Evolutionary conservation across 1,284 basidiomycete species (phyloP).

Genomic region (Bjerkandera adusta): DNA sequence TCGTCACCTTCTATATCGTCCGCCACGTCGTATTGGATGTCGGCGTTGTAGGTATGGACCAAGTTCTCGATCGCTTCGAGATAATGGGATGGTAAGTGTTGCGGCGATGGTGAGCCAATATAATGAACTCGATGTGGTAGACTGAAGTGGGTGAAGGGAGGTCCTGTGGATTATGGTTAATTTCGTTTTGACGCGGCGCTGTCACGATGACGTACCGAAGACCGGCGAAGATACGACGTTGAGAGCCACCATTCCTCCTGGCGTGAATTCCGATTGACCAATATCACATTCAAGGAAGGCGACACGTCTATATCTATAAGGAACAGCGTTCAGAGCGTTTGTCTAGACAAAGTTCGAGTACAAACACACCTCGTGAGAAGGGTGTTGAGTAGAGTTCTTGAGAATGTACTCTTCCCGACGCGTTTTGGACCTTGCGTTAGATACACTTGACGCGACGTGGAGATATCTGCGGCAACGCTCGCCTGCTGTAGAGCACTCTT

Average conservation of each 20-base stretch:
- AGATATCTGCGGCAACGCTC: background rate
- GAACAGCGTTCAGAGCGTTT: background rate
- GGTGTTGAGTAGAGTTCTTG: conserved; percentile 72
- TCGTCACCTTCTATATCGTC: conserved; percentile 18
- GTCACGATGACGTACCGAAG: conserved; percentile 52
- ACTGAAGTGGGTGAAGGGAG: conserved; percentile 80
- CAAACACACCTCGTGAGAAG: conserved; percentile 52
- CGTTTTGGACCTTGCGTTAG: conserved; percentile 86
- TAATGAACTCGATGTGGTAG: conserved; percentile 79
- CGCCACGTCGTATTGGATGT: conserved; percentile 54
- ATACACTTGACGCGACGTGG: conserved; percentile 30
- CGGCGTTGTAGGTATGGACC: conserved; percentile 68
- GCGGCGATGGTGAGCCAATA: conserved; percentile 79
- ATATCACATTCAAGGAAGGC: conserved; percentile 92
- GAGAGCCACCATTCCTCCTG: conserved; percentile 82
- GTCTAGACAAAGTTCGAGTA: background rate
- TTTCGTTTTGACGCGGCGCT: too few species aligned
- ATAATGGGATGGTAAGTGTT: conserved; percentile 80
- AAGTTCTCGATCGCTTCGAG: conserved; percentile 68
- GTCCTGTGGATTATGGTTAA: conserved; percentile 47
- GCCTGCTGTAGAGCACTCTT: conserved; percentile 30
- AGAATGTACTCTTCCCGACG: conserved; percentile 88
- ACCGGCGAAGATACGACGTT: conserved; percentile 67
- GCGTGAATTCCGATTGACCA: conserved; percentile 93
- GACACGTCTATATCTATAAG: conserved; percentile 62